A percentile compares a stretch with the other conserved stretches of the same genome.
Evolutionary conservation across 768 basidiomycete species (phyloP).

Genomic region (Leccinum olivaceopallidum): DNA sequence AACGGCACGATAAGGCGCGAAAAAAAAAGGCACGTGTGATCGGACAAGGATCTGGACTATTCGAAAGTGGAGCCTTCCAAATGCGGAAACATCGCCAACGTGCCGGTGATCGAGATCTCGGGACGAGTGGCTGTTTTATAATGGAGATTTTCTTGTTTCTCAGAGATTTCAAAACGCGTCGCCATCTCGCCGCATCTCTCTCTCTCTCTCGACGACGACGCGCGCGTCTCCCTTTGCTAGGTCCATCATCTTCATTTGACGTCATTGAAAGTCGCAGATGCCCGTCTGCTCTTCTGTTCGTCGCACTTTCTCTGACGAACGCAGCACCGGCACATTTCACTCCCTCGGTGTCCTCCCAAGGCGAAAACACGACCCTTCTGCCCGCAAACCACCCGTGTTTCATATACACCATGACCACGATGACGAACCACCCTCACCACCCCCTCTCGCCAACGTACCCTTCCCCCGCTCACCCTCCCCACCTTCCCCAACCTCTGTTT

Average conservation of each 20-base stretch:
- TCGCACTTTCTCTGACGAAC: constrained; percentile 40
- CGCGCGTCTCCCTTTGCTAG: background rate
- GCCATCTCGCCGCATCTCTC: background rate
- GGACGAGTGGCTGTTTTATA: constrained; percentile 8
- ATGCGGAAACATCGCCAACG: background rate
- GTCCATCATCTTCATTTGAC: constrained; percentile 3
- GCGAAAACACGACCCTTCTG: constrained; percentile 26
- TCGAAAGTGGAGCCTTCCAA: constrained; percentile 23
- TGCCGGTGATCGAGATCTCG: constrained; percentile 27
- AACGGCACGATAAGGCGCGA: constrained; percentile 16
- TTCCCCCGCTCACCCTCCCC: constrained; percentile 40
- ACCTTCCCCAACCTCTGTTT: constrained; percentile 3
- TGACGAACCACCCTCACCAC: constrained; percentile 14
- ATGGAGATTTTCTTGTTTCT: background rate
- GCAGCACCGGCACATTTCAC: constrained; percentile 49
- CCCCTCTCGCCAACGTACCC: constrained; percentile 32
- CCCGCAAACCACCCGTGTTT: constrained; percentile 20
- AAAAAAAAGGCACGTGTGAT: constrained; percentile 21
- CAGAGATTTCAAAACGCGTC: constrained; percentile 16
- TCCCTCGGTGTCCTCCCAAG: constrained; percentile 48
- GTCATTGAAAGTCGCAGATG: constrained; percentile 16
- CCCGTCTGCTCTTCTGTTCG: constrained; percentile 4
- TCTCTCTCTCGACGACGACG: background rate
- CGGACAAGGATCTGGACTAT: constrained; percentile 20
- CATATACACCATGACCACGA: constrained; percentile 21